Base-by-base conservation (phyloP, 2,329 filamentous ascomycete species). In the Alternaria brassicae region DNA sequence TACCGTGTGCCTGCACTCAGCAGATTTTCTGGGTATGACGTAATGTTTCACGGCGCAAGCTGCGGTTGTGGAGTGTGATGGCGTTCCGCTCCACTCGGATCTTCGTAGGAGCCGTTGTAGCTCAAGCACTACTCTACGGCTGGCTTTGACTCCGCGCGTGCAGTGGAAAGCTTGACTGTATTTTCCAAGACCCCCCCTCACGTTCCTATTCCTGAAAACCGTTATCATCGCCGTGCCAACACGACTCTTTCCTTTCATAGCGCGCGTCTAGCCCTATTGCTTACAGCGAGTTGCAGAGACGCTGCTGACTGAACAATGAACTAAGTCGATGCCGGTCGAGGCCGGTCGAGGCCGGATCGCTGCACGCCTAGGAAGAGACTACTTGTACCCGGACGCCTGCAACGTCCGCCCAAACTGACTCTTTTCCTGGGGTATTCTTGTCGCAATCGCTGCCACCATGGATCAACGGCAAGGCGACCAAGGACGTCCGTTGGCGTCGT, bases 301-400 rank as follows among this genome's bases (percentile, higher is more conserved):
- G 15, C 51, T 59, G 61, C 62, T 67, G 59, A 68, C 64, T 61
- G 62, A 57, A 62, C 59, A 56, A 56, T 51, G 52, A 62, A 61
- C 63, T 65, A 67, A 44, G 27, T 48, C 25, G 53, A 40, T 37
- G 42, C 62, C 58, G 63, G 63, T 66, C 54, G 55, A 56, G 54
- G 42, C 62, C 58, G 63, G 63, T 66, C 54, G 55, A 56, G 54
- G 54, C 59, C 66, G 67, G 66, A 60, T 51, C 48, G 47, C 47
- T 53, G 59, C 60, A 59, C 60, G 61, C 58, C 65, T 60, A 52
- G 53, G 36, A 55, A 61, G 57, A 51, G 27, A 48, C 51, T 60
- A 64, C 60, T 62, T 61, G 50, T 59, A 50, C 54, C 54, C 55
- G 39, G 40, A 42, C 45, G 37, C 37, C 25, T 17, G 50, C 51